Base-by-base conservation (phyloP, 208 protist species). In the Tritrichomonas musculus region DNA sequence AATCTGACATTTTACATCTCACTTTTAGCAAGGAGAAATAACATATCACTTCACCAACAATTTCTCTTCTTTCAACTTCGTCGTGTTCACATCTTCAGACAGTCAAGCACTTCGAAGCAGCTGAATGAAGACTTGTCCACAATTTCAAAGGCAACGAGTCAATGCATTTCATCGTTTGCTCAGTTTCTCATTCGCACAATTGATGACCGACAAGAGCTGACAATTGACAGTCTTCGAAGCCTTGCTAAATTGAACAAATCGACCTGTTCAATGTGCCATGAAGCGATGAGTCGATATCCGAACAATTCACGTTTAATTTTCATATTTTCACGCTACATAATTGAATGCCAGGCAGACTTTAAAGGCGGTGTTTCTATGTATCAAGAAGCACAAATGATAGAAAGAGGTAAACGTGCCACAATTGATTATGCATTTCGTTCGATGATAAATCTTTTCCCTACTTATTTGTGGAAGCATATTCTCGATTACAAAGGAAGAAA, bases 361-460 rank as follows among this genome's bases (percentile, higher is more conserved):
- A 17, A 88, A 57, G 47, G 39, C 33, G 77, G 77, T 11, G 47
- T 36, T 27, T 14, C 53, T 14, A 57, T 20, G 41, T 57, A 53
- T 49, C 39, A 57, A 8, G 57, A 27, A 57, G 77, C 77, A 39
- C 27, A 88, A 22, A 39, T 27, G 9, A 88, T 88, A 20, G 77
- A 88, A 27, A 53, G n/a, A 57, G 77, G 77, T 22, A 39, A 25
- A 88, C 44, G 39, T 50, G 30, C 27, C 17, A 27, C 41, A 47
- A 57, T 88, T 57, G 77, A 88, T 50, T 88, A 88, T 60, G 77
- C 77, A 27, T 88, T 57, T 57, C 39, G 77, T 57, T 88, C 77
- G 41, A 60, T 88, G 41, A 47, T 88, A 22, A 88, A 88, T 50
- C 47, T 53, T 17, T 88, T 57, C 47, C 77, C 77, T 9, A 47